phyloP scores from a whole-genome alignment of 2,329 filamentous ascomycete species.

The Colletotrichum sp. region DNA sequence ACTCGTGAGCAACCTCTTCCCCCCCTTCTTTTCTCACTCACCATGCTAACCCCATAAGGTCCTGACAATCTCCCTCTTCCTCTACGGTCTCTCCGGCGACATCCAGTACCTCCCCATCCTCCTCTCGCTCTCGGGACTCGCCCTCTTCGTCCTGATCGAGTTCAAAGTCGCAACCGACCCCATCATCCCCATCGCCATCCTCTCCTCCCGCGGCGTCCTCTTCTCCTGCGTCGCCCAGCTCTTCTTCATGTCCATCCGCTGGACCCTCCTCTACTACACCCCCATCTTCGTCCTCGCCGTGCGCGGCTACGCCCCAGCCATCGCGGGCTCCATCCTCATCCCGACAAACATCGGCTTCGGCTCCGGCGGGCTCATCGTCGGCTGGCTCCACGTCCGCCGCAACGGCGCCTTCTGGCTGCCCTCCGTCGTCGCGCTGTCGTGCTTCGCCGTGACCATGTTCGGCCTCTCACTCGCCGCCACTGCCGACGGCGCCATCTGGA shows the following conservation, averaged over 20 bases:
- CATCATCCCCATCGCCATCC: slow-evolving; percentile 74
- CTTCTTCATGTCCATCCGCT: slow-evolving; percentile 81
- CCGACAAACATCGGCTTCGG: slow-evolving; percentile 85
- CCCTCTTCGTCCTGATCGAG: slow-evolving; percentile 68
- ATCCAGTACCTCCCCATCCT: slow-evolving; percentile 66
- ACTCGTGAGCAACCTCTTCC: slow-evolving; percentile 49
- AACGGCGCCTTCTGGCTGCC: slow-evolving; percentile 75
- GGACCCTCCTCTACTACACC: slow-evolving; percentile 81
- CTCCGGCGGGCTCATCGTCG: slow-evolving; percentile 73
- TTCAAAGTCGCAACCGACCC: slow-evolving; percentile 68
- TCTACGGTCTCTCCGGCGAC: slow-evolving; percentile 71
- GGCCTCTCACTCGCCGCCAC: slow-evolving; percentile 61
- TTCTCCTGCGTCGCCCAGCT: slow-evolving; percentile 78
- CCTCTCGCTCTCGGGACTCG: slow-evolving; percentile 56
- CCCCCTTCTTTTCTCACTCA: slow-evolving; percentile 20
- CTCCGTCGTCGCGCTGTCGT: slow-evolving; percentile 61
- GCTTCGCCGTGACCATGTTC: slow-evolving; percentile 68
- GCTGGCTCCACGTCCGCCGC: slow-evolving; percentile 77
- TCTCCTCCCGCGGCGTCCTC: slow-evolving; percentile 73
- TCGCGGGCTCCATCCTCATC: slow-evolving; percentile 77
- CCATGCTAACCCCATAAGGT: slow-evolving; percentile 45
- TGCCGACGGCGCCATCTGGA: slow-evolving; percentile 49
- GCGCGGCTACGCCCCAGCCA: slow-evolving; percentile 70
- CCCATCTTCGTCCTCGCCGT: slow-evolving; percentile 83
- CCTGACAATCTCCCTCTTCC: slow-evolving; percentile 70